Evolutionary conservation across 805 yeast genomes (phyloP).

Genomic region (Metschnikowia chrysomelidarum): DNA sequence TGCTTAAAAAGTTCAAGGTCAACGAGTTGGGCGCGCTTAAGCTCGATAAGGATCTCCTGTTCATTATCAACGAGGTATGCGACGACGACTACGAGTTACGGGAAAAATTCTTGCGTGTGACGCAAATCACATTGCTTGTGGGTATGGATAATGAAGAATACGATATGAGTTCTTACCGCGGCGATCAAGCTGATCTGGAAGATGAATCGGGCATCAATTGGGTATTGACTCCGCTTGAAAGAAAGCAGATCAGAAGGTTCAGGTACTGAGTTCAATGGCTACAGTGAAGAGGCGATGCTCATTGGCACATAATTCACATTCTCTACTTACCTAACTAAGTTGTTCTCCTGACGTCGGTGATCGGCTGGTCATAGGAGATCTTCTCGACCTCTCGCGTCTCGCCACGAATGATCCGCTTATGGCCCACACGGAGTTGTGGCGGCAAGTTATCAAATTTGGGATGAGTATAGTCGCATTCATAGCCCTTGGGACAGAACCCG

Average conservation of each 20-base stretch:
- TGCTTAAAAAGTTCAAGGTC: slow-evolving; percentile 55
- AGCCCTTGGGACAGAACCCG: slow-evolving; percentile 93
- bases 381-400: slow-evolving; percentile 22
- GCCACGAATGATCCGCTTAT: slow-evolving; percentile 18
- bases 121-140: slow-evolving; percentile 78
- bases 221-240: slow-evolving; percentile 77
- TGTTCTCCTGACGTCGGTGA: slow-evolving; percentile 17
- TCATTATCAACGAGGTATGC: slow-evolving; percentile 71
- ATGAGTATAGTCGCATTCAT: slow-evolving; percentile 75
- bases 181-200: slow-evolving; percentile 25
- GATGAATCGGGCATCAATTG: slow-evolving; percentile 47
- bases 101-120: slow-evolving; percentile 74
- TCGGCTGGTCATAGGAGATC: slow-evolving; percentile 21
- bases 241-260: slow-evolving; percentile 57
- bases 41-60: slow-evolving; percentile 77
- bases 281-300: background rate
- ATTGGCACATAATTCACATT: slow-evolving; percentile 3
- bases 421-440: slow-evolving; percentile 25
- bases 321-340: background rate
- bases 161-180: slow-evolving; percentile 32
- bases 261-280: slow-evolving; percentile 40
- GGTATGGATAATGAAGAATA: slow-evolving; percentile 73
- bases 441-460: slow-evolving; percentile 65
- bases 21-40: slow-evolving; percentile 83
- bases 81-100: slow-evolving; percentile 70